Base-by-base conservation (phyloP, 73 alveolate genomes). In the Paraurostyla sp. region DNA sequence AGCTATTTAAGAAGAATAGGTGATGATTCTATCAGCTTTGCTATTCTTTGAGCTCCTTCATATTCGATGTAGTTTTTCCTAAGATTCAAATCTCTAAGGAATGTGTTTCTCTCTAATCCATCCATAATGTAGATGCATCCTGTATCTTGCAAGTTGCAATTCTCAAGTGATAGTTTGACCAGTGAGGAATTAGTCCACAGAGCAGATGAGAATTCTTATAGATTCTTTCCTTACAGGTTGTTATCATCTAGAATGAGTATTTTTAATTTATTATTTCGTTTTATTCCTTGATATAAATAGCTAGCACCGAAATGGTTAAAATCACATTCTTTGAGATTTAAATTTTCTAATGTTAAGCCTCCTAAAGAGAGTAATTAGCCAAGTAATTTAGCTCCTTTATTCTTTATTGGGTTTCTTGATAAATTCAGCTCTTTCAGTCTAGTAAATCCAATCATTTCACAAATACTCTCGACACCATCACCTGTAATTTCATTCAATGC, bases 121-220 rank as follows among this genome's bases (percentile, higher is more conserved):
- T 56, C 92, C 78, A 78, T 78, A 4, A 78, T 13, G 22, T 49
- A 49, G 0, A 51, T 23, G 29, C 80, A 49, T 27, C 89, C 89
- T 32, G 49, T 54, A 52, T 78, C 89, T 32, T 54, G 35, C 27
- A 78, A 41, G 13, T 54, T 16, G 50, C 89, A 78, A 51, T 54
- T 78, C n/a, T 52, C 89, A 15, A 78, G 33, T 16, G 75, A 43
- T 4, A 78, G 62, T 54, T 29, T 27, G 0, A 4, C 49, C 3
- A 78, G 45, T 20, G 80, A 78, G 58, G 62, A 43, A 78, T 78
- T 78, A 6, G 80, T 52, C 80, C 76, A 78, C 7, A 78, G 60
- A 4, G 78, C 78, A 22, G 54, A n/a, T 4, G 89, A 49, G 2
- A 78, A 60, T 78, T 78, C 89, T 36, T 50, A 27, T 0, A 50